Percentiles rank a stretch among this genome's conserved stretches.
phyloP scores from a whole-genome alignment of 805 yeast genomes.

The Ogataea salicorniae region DNA sequence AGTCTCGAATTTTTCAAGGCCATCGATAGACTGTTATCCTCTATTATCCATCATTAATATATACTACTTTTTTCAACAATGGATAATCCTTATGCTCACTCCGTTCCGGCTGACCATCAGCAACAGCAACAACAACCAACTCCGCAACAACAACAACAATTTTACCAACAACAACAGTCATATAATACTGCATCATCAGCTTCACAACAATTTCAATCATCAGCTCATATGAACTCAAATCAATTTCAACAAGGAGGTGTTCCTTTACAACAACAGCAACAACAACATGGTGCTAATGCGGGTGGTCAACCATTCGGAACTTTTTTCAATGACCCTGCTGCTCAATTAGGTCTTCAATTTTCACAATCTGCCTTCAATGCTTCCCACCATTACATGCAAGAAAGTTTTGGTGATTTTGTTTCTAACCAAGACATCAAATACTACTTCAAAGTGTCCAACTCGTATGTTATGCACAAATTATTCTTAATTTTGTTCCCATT shows the following conservation, averaged over 20 bases:
- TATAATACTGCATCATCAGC: constrained; percentile 16
- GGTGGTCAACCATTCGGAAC: constrained; percentile 26
- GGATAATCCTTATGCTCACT: constrained; percentile 44
- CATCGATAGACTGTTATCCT: too few relatives aligned
- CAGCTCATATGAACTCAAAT: constrained; percentile 4
- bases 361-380: constrained; percentile 82
- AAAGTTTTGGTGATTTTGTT: constrained; percentile 53
- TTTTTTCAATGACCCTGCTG: constrained; percentile 71
- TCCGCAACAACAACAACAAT: constrained; percentile 19
- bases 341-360: constrained; percentile 81
- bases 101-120: constrained; percentile 17
- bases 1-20: too few relatives aligned
- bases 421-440: constrained; percentile 60
- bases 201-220: constrained; percentile 19
- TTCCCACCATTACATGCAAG: constrained; percentile 74
- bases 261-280: constrained; percentile 1
- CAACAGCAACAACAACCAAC: constrained; percentile 23
- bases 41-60: too few relatives aligned
- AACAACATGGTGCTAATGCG: background rate
- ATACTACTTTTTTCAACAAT: constrained; percentile 1
- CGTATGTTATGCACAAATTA: constrained; percentile 74
- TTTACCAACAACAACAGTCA: constrained; percentile 5
- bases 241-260: background rate
- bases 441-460: constrained; percentile 88
- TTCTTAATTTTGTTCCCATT: constrained; percentile 79